Evolutionary conservation across 192 early-diverging fungal genomes (phyloP), one percentile per base, ranked within the genome.

Genomic region (Rhizophlyctis rosea): DNA sequence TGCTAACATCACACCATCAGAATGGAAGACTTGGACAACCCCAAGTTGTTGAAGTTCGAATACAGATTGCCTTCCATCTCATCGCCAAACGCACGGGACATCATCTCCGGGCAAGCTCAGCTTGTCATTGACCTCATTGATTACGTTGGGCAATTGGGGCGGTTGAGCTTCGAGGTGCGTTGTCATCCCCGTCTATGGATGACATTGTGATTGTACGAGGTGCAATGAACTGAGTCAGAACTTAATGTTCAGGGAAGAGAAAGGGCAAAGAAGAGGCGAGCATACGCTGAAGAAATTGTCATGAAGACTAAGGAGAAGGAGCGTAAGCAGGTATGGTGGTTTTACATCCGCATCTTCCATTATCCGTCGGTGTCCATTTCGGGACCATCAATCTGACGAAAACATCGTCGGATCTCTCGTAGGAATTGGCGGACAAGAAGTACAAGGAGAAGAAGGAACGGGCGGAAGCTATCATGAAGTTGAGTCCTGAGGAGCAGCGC

Each of bases 401-500:
- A 18, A 44, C 39, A 44, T 44, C 25, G 50, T 52, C 50, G 9
- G 5, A 7, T 7, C 5, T 3, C 23, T 32, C 23, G 3, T 29
- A 68, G 72, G 82, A 86, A 48, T 73, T 91, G 18, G 84, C 79
- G 14, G 78, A 88, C 65, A 71, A 80, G 50, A 81, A 89, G 71
- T 70, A 76, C 14, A 80, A 86, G 47, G 84, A 82, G 69, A 88
- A 90, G 67, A 81, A 77, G 44, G 79, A 75, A 13, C 80, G 84
- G 64, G 82, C 85, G 55, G 82, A 91, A 31, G 71, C 77, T 28
- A 74, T 89, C 24, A 70, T 69, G 55, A 88, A 88, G 62, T 66
- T 91, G 80, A 76, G 80, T 35, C 83, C 90, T 44, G 87, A 88
- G 57, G 88, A 88, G 72, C 88, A 88, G 66, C 88, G 90, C 62